Evolutionary conservation across 2,329 filamentous ascomycete genomes (phyloP), one percentile per base, ranked within the genome.

Genomic region (Xylaria sp.): DNA sequence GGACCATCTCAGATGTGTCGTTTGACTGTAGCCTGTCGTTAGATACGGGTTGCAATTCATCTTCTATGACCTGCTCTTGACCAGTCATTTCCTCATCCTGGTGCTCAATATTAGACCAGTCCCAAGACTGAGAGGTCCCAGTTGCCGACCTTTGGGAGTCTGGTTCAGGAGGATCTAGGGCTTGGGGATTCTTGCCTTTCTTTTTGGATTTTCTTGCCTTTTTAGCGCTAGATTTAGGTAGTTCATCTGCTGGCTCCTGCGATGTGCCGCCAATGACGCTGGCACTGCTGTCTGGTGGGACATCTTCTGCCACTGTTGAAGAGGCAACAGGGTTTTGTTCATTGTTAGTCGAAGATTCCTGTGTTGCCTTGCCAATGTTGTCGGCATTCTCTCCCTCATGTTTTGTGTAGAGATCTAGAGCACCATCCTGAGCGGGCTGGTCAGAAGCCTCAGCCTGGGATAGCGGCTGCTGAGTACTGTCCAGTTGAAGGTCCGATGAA

Each of bases 151-250:
- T 29, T n/a, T 51, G 40, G 13, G 48, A 34, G 19, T 54, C 52
- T 37, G 39, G 17, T 22, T 60, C 51, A 43, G 56, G 41, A 26
- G 22, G 42, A 49, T n/a, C 11, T 8, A 37, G 20, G 42, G 21
- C 17, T 43, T 52, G 45, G 18, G 37, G 43, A 20, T 59, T 51
- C 42, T 57, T 48, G n/a, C 26, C 44, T 48, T 64, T 51, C 47
- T 66, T 64, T 44, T 65, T 64, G 19, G 62, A 56, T 51, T 74
- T 73, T 57, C 73, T 72, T 26, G 63, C 63, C 52, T 70, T 72
- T 54, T 69, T 70, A 19, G 59, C 56, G 7, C 56, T 49, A 11
- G 53, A 37, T n/a, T 56, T 60, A 29, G 56, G 54, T 38, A 52
- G 41, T 17, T 67, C 62, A 18, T 64, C 43, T 11, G 20, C 42